A percentile compares a stretch with the other conserved stretches of the same genome.
Evolutionary conservation across 2,329 filamentous ascomycete species (phyloP).

Genomic region (Colletotrichum paranaense): DNA sequence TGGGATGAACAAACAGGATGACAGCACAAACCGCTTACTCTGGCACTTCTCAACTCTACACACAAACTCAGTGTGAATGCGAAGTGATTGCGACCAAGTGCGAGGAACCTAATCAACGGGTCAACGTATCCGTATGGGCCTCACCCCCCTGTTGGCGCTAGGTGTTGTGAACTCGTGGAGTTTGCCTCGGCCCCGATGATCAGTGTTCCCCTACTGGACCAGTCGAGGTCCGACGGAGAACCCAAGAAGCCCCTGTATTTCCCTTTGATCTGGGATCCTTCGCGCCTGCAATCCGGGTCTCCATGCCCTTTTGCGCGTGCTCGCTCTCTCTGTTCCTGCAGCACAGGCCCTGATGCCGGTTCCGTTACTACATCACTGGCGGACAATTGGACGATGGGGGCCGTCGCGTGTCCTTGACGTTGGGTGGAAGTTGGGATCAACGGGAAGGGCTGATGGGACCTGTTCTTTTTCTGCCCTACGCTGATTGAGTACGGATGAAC

Average conservation of each 20-base stretch:
- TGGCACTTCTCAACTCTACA: background rate
- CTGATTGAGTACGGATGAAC: background rate
- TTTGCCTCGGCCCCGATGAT: constrained; percentile 8
- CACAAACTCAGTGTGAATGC: background rate
- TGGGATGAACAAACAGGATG: constrained; percentile 20
- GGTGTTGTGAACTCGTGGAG: constrained; percentile 3
- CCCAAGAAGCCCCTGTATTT: background rate
- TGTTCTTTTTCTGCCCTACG: background rate
- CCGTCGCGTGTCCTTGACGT: background rate
- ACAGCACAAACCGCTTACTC: background rate
- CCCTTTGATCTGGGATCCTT: constrained; percentile 9
- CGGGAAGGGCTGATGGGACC: constrained; percentile 7
- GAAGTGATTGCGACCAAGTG: background rate
- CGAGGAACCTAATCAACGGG: background rate
- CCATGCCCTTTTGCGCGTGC: background rate
- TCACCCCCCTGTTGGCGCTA: background rate
- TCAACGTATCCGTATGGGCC: background rate
- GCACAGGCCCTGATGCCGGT: constrained; percentile 21
- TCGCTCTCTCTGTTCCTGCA: background rate
- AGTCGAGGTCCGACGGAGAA: background rate
- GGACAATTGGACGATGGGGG: background rate
- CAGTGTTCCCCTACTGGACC: background rate
- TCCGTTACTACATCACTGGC: background rate
- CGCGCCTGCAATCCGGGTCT: background rate
- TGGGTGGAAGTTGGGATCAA: background rate